Evolutionary conservation across 2,329 filamentous ascomycete species (phyloP).

Genomic region (Neonectria hederae): DNA sequence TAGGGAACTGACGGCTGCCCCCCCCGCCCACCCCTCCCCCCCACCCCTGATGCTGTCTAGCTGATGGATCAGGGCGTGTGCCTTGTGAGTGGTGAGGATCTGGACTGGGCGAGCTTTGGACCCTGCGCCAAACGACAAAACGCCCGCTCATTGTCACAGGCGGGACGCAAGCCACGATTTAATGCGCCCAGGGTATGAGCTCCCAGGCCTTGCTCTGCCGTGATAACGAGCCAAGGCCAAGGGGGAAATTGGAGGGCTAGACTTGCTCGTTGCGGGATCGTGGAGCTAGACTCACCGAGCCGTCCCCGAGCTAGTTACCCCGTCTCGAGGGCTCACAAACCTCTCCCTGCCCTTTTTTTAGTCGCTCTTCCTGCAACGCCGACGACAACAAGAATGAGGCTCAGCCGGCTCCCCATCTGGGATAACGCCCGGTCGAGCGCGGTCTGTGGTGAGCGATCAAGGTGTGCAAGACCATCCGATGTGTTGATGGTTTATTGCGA

Average conservation of each 20-base stretch:
- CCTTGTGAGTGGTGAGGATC: background rate
- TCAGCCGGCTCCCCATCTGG: conserved; percentile 11
- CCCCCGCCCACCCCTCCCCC: too few species aligned
- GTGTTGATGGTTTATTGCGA: background rate
- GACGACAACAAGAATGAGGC: conserved; percentile 22
- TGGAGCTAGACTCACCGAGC: conserved; percentile 3
- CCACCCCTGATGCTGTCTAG: background rate
- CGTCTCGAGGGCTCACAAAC: background rate
- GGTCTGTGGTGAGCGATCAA: conserved; percentile 17
- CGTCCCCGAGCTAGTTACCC: background rate
- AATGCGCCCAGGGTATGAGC: conserved; percentile 4
- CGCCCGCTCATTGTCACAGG: conserved; percentile 16
- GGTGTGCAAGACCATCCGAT: background rate
- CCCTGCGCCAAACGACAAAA: conserved; percentile 19
- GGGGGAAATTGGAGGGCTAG: conserved; percentile 17
- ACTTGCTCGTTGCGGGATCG: background rate
- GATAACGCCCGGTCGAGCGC: conserved; percentile 18
- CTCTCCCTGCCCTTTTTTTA: background rate
- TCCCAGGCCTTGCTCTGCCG: background rate
- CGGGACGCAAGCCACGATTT: conserved; percentile 18
- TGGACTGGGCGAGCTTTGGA: conserved; percentile 13
- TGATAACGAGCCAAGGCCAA: conserved; percentile 11
- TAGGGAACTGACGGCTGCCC: conserved; percentile 2
- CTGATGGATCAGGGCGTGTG: conserved; percentile 15
- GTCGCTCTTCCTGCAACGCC: background rate